Conservation (phyloP, 352 stramenopile species). For the Pythium rhizo-oryzae region DNA sequence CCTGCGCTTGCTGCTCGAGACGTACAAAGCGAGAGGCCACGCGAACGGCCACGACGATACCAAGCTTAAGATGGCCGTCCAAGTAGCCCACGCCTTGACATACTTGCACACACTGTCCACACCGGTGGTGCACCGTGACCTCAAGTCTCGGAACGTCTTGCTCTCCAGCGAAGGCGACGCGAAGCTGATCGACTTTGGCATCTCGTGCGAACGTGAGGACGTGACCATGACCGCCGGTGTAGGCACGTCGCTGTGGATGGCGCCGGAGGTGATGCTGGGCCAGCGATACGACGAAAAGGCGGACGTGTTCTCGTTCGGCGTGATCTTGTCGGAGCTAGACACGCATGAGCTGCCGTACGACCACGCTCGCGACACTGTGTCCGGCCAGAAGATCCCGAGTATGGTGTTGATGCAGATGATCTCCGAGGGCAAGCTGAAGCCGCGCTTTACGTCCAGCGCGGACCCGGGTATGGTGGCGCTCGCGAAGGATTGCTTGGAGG, state of each 20-base stretch:
- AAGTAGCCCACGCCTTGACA: constrained; percentile 34
- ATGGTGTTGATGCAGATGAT: constrained; percentile 34
- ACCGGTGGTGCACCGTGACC: constrained; percentile 41
- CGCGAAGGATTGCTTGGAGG: constrained; percentile 28
- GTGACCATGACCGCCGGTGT: constrained; percentile 41
- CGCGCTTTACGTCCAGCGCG: constrained; percentile 37
- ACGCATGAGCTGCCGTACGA: constrained; percentile 27
- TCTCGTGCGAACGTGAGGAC: constrained; percentile 32
- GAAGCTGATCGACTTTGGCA: constrained; percentile 53
- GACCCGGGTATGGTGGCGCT: constrained; percentile 14
- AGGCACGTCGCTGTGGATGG: too few species aligned
- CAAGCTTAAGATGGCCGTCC: constrained; percentile 44
- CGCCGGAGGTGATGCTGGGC: too few species aligned
- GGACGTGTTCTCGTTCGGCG: too few species aligned
- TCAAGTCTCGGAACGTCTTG: constrained; percentile 56
- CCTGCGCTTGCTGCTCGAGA: constrained; percentile 32
- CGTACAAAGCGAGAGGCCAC: constrained; percentile 16
- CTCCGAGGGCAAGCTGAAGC: constrained; percentile 30
- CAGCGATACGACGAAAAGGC: too few species aligned
- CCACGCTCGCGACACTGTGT: constrained; percentile 1
- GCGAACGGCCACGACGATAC: constrained; percentile 27
- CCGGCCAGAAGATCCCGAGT: neutral
- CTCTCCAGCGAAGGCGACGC: constrained; percentile 29
- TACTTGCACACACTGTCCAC: constrained; percentile 43
- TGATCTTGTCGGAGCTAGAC: too few species aligned